Evolutionary conservation across 129 eudicot species (phyloP).

Genomic region (Escallonia herrerae): DNA sequence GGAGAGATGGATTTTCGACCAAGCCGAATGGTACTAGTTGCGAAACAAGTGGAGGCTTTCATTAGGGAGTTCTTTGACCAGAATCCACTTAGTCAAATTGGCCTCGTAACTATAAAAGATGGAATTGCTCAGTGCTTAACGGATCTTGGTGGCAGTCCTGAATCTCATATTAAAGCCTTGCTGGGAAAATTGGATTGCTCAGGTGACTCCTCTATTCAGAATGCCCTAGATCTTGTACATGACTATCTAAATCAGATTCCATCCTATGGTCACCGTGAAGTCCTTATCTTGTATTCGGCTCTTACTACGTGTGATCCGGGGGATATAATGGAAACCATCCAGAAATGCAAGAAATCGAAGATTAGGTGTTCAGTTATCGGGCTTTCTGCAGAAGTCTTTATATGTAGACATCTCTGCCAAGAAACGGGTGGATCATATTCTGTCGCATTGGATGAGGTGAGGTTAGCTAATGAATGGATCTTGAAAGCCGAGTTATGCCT

Average conservation of each 20-base stretch:
- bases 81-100: slow-evolving; percentile 91
- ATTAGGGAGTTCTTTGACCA: slow-evolving; percentile 94
- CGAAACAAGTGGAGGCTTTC: slow-evolving; percentile 91
- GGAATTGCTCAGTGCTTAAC: slow-evolving; percentile 89
- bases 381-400: slow-evolving; percentile 86
- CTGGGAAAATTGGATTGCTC: slow-evolving; percentile 86
- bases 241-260: slow-evolving; percentile 74
- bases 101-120: slow-evolving; percentile 69
- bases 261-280: slow-evolving; percentile 94
- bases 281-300: slow-evolving; percentile 77
- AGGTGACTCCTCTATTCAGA: slow-evolving; percentile 91
- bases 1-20: slow-evolving; percentile 88
- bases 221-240: slow-evolving; percentile 86
- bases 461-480: slow-evolving; percentile 6
- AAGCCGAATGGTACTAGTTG: slow-evolving; percentile 85
- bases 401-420: slow-evolving; percentile 83
- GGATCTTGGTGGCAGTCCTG: slow-evolving; percentile 97
- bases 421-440: slow-evolving; percentile 97
- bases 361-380: slow-evolving; percentile 96
- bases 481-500: background rate
- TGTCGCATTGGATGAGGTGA: slow-evolving; percentile 95
- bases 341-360: slow-evolving; percentile 79
- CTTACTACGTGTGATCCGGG: slow-evolving; percentile 97
- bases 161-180: slow-evolving; percentile 84
- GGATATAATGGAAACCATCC: slow-evolving; percentile 80